Conservation (phyloP, 805 yeast species). For the Saccharomycopsis sp. region DNA sequence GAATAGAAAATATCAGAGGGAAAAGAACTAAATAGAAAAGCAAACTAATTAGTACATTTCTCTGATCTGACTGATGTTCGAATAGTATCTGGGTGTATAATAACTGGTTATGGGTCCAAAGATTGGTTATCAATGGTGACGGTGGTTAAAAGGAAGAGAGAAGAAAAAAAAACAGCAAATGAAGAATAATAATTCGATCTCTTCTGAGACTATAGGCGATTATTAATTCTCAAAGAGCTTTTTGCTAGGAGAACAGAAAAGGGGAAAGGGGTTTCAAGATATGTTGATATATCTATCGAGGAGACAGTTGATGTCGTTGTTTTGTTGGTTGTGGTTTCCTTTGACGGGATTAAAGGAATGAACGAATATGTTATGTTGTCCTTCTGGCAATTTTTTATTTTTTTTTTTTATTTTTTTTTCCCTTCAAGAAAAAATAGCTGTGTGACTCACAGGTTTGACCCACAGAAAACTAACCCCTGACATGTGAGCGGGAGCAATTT, state of each 20-base stretch:
- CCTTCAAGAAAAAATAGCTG: neutral
- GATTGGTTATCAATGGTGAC: neutral
- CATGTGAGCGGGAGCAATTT: neutral
- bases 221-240: neutral
- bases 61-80: neutral
- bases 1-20: neutral
- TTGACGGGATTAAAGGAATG: neutral
- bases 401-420: neutral
- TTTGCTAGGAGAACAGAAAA: too few species aligned
- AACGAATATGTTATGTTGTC: neutral
- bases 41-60: neutral
- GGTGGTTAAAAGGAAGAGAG: neutral
- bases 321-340: neutral
- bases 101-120: neutral
- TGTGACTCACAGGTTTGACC: neutral
- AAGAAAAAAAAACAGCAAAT: neutral
- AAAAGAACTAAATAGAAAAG: neutral
- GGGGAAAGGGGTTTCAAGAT: neutral
- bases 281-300: neutral
- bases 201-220: slow-evolving; percentile 13
- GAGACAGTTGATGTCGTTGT: neutral
- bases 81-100: neutral
- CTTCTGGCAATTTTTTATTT: neutral
- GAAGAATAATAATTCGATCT: slow-evolving; percentile 9
- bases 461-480: neutral